Percentiles rank a stretch among this genome's conserved stretches.
Evolutionary conservation across 1,284 basidiomycete species (phyloP).

Genomic region (Pseudozyma sp.): DNA sequence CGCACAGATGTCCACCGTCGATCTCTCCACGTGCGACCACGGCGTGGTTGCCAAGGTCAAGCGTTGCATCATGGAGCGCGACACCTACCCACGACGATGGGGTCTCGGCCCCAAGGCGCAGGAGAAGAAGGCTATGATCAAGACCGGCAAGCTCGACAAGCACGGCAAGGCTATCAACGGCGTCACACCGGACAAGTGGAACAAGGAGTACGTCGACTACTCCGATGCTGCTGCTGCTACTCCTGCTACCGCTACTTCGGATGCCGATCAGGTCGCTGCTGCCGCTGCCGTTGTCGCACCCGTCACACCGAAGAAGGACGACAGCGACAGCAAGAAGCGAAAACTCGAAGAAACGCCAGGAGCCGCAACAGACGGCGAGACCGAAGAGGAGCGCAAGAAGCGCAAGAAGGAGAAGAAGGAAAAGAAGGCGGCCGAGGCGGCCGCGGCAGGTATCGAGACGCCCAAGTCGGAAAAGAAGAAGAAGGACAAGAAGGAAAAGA

Average conservation of each 20-base stretch:
- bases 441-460: slow-evolving; percentile 46
- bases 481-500: slow-evolving; percentile 63
- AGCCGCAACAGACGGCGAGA: slow-evolving; percentile 52
- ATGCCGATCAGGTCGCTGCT: slow-evolving; percentile 28
- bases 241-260: slow-evolving; percentile 45
- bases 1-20: slow-evolving; percentile 90
- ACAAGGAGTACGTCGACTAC: slow-evolving; percentile 92
- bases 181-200: slow-evolving; percentile 91
- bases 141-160: slow-evolving; percentile 92
- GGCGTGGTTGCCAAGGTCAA: slow-evolving; percentile 99
- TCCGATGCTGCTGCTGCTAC: slow-evolving; percentile 69
- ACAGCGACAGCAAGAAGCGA: slow-evolving; percentile 70
- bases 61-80: slow-evolving; percentile 98
- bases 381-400: slow-evolving; percentile 66
- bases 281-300: slow-evolving; percentile 46
- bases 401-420: slow-evolving; percentile 69
- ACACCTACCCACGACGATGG: slow-evolving; percentile 98
- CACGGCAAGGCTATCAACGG: slow-evolving; percentile 92
- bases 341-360: slow-evolving; percentile 64
- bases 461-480: slow-evolving; percentile 61
- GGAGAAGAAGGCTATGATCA: slow-evolving; percentile 88
- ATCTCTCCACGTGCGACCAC: slow-evolving; percentile 97
- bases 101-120: slow-evolving; percentile 94
- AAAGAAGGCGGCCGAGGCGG: slow-evolving; percentile 64
- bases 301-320: slow-evolving; percentile 40